These are phyloP conservation scores for Macadamia integrifolia DNA, from an alignment of 164 flowering plant genomes.

Conservation along the genomic window DNA sequence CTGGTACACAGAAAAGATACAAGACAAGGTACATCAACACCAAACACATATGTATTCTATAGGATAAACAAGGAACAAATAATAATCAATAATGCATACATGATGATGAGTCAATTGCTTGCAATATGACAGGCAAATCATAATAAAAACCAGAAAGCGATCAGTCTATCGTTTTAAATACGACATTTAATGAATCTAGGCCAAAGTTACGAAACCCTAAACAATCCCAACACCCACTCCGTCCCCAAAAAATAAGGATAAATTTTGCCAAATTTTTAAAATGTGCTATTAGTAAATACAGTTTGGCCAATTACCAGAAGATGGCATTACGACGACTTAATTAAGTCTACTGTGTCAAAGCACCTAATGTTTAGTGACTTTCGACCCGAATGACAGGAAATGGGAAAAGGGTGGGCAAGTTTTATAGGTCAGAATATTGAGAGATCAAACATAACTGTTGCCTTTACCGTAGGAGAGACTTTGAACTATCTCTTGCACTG, in stretches of 20 bases:
- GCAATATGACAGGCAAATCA: not conserved
- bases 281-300: no score
- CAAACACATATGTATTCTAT: not conserved
- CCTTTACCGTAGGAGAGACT: no score
- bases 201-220: not conserved
- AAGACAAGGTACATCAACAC: not conserved
- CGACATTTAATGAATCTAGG: not conserved
- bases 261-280: no score
- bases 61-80: not conserved
- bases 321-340: not conserved
- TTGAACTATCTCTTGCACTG: no score
- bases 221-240: not conserved
- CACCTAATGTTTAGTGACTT: not conserved
- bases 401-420: not conserved
- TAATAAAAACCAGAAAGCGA: not conserved
- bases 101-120: not conserved
- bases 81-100: not conserved
- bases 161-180: not conserved
- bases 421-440: no score
- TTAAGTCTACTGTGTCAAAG: not conserved
- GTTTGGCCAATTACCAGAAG: no score
- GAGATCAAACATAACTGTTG: no score
- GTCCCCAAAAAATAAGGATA: no score
- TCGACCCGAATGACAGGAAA: not conserved
- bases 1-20: conserved; percentile 34